Evolutionary conservation across 2,329 filamentous ascomycete species (phyloP).

Genomic region (Aspergillus sp.): DNA sequence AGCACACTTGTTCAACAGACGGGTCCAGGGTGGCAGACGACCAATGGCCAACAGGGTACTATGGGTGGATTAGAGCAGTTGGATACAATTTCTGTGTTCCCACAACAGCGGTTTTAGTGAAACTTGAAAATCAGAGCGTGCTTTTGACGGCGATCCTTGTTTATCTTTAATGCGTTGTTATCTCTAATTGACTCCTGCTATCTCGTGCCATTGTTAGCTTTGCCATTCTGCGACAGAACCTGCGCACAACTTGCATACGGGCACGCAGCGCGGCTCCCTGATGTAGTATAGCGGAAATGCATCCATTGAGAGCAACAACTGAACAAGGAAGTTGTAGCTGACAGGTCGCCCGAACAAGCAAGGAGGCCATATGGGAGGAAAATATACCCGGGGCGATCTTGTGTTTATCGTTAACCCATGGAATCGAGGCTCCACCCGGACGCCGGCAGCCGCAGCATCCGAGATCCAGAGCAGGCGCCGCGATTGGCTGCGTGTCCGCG

Average conservation of each 20-base stretch:
- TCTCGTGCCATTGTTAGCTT: conserved; percentile 1
- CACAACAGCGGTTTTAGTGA: conserved; percentile 62
- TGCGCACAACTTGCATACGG: conserved; percentile 7
- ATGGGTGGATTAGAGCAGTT: conserved; percentile 75
- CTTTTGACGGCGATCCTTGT: neutral
- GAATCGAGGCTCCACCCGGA: conserved; percentile 15
- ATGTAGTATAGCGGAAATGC: conserved; percentile 16
- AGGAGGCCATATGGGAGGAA: conserved; percentile 11
- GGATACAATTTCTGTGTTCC: conserved; percentile 80
- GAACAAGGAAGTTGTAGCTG: neutral
- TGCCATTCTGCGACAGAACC: conserved; percentile 1
- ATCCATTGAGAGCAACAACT: conserved; percentile 4
- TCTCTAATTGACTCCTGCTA: conserved; percentile 2
- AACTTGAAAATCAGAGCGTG: neutral
- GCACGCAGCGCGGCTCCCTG: conserved; percentile 17
- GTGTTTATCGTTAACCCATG: conserved; percentile 2
- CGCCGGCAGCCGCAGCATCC: conserved; percentile 19
- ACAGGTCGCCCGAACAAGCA: conserved; percentile 10
- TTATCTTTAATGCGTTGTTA: neutral
- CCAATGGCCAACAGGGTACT: conserved; percentile 68
- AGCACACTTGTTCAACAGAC: conserved; percentile 89
- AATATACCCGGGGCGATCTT: conserved; percentile 7
- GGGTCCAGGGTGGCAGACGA: conserved; percentile 79
- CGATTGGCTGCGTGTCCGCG: neutral
- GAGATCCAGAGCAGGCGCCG: conserved; percentile 13